Evolutionary conservation across 805 yeast genomes (phyloP), one percentile per base, ranked within the genome.

Genomic region (Barnettozyma californica): DNA sequence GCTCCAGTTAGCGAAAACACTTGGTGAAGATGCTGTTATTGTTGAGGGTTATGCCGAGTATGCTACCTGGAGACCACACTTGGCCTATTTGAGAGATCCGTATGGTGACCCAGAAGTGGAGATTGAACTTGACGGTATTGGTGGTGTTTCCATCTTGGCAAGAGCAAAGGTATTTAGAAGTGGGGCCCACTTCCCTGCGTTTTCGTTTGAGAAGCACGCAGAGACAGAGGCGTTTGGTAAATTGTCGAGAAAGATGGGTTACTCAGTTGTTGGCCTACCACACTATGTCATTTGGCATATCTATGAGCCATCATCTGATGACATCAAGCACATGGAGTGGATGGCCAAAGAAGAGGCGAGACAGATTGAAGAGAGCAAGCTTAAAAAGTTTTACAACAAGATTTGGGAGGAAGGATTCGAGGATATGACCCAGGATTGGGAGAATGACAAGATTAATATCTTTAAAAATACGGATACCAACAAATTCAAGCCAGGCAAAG

Each of bases 181-280:
- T n/a, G 99, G 99, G 8, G 82, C 94, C 1, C 95, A 89, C 67
- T 92, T 91, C 77, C 98, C 99, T 8, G 98, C 97, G 0, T 92
- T 92, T 64, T 87, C 97, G 34, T 92, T 90, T 66, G 87, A 88
- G 66, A 89, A 88, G 60, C 99, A 92, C 64, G 99, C 98, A 2
- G 99, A 92, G 67, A 92, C 99, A 2, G 99, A 92, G 68, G 98
- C 96, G 0, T 92, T 94, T 67, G 99, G 96, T 45, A 90, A 88
- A 65, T 75, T 92, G 76, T 81, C 89, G 56, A 83, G 87, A 58
- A 73, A 83, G 58, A 87, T 91, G 95, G 90, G 91, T 2, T 87
- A 78, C 66, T 76, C 83, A n/a, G 97, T 92, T 31, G 78, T 83
- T 52, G 98, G 98, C 0, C 74, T 92, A 57, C 96, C 97, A 16